Percentiles rank a stretch among this genome's conserved stretches.
Evolutionary conservation across 768 basidiomycete genomes (phyloP).

Genomic region (Pulveroboletus ravenelii): DNA sequence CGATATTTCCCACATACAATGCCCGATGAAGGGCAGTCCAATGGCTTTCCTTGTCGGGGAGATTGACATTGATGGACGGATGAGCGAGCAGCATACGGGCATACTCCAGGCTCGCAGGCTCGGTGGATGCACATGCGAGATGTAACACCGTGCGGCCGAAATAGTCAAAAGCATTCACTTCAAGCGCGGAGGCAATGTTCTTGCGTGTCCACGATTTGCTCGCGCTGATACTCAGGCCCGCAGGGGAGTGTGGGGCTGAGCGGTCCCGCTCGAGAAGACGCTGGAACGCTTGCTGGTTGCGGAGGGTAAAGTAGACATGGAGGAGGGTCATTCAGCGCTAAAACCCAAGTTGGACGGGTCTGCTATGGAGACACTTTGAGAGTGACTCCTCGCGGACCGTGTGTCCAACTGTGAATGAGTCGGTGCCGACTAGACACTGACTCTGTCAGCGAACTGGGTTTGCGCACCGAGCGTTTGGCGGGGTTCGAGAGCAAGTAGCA

Average conservation of each 20-base stretch:
- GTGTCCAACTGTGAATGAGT: constrained; percentile 14
- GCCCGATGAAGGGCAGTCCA: constrained; percentile 92
- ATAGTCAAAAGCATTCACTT: constrained; percentile 70
- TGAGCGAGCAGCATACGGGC: constrained; percentile 71
- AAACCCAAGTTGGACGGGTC: constrained; percentile 13
- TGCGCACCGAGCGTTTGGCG: background rate
- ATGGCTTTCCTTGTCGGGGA: constrained; percentile 75
- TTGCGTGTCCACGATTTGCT: constrained; percentile 57
- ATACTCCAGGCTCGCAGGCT: constrained; percentile 66
- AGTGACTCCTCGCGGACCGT: constrained; percentile 24
- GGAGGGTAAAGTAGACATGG: constrained; percentile 69
- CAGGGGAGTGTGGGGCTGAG: constrained; percentile 30
- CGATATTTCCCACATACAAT: constrained; percentile 72
- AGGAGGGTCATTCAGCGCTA: constrained; percentile 66
- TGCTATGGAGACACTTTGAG: constrained; percentile 18
- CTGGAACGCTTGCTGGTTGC: constrained; percentile 73
- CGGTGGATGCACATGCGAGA: constrained; percentile 64
- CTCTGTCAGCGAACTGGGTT: background rate
- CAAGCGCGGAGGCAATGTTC: constrained; percentile 34
- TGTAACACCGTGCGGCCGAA: constrained; percentile 79
- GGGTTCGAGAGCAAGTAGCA: background rate
- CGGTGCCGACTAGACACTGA: constrained; percentile 15
- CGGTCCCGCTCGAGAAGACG: constrained; percentile 56
- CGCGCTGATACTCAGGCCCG: constrained; percentile 40
- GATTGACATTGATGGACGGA: constrained; percentile 72